A percentile compares a stretch with the other conserved stretches of the same genome.
Conservation (phyloP, 768 basidiomycete genomes). For the Terana coerulea region DNA sequence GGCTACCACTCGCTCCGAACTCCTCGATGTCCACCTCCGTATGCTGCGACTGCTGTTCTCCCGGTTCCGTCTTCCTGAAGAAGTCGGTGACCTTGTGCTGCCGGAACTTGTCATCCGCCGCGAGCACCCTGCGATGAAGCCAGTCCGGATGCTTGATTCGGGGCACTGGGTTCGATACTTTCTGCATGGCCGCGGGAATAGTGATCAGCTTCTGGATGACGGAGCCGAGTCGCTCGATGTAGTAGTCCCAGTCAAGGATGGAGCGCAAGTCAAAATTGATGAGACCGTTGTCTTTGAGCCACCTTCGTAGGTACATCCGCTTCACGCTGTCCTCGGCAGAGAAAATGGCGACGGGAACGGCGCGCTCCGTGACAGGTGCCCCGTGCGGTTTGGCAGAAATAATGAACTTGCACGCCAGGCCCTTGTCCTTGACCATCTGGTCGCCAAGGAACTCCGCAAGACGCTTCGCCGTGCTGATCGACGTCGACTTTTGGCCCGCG, state of each 20-base stretch:
- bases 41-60: conserved; percentile 30
- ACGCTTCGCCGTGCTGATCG: conserved; percentile 92
- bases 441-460: conserved; percentile 96
- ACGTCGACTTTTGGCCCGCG: conserved; percentile 94
- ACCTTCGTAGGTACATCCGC: conserved; percentile 85
- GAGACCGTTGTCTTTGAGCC: conserved; percentile 92
- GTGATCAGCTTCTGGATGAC: conserved; percentile 99
- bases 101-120: conserved; percentile 92
- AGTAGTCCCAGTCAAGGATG: conserved; percentile 98
- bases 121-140: conserved; percentile 88
- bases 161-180: conserved; percentile 93
- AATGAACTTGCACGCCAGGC: conserved; percentile 97
- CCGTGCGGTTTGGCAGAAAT: conserved; percentile 92
- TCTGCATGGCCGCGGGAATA: conserved; percentile 98
- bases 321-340: conserved; percentile 92
- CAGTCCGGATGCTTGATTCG: conserved; percentile 96
- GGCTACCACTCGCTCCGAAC: conserved; percentile 14
- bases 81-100: conserved; percentile 98
- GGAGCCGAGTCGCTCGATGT: conserved; percentile 94
- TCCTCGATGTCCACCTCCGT: conserved; percentile 48
- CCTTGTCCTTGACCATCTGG: conserved; percentile 99
- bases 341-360: conserved; percentile 96
- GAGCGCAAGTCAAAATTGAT: conserved; percentile 86
- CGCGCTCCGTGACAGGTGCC: conserved; percentile 95
- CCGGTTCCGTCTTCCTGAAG: conserved; percentile 48